These are phyloP conservation scores for Nemania sp. DNA, from an alignment of 2,329 filamentous ascomycete species.

Conservation along the genomic window DNA sequence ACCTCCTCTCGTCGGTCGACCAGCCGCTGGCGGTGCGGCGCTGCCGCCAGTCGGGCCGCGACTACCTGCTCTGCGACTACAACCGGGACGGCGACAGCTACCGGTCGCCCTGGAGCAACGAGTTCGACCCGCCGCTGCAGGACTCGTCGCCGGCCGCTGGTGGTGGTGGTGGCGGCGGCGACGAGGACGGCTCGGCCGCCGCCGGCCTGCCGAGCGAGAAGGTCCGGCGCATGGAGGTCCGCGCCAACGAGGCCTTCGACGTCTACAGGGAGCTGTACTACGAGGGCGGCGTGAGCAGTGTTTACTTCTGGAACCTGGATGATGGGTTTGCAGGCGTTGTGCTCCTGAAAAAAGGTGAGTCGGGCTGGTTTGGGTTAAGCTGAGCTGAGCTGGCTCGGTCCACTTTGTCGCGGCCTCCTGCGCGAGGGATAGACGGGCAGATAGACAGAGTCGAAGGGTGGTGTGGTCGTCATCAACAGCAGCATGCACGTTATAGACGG, in stretches of 20 bases:
- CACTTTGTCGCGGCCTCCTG: too few relatives aligned
- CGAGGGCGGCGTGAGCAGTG: constrained; percentile 92
- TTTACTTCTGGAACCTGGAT: constrained; percentile 98
- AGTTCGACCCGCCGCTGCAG: constrained; percentile 85
- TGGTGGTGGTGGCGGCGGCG: constrained; percentile 55
- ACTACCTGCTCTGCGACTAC: constrained; percentile 99
- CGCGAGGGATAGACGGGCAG: background rate
- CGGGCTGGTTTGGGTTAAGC: background rate
- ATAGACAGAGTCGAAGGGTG: background rate
- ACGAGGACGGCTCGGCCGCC: constrained; percentile 59
- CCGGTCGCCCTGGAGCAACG: constrained; percentile 98
- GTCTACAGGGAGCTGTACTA: constrained; percentile 97
- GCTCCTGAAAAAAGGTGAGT: constrained; percentile 86
- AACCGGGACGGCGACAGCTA: constrained; percentile 98
- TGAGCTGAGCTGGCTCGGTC: too few relatives aligned
- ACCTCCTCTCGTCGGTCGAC: constrained; percentile 96
- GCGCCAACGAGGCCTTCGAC: constrained; percentile 94
- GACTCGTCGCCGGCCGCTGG: constrained; percentile 52
- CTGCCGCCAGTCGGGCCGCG: constrained; percentile 86
- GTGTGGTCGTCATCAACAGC: background rate
- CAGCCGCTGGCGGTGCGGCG: constrained; percentile 87
- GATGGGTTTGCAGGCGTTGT: constrained; percentile 98
- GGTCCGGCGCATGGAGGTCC: constrained; percentile 90
- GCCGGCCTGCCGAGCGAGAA: constrained; percentile 87
- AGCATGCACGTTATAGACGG: background rate